A percentile compares a stretch with the other conserved stretches of the same genome.
Evolutionary conservation across 345 rosid species (phyloP).

Genomic region (Dimocarpus longan): DNA sequence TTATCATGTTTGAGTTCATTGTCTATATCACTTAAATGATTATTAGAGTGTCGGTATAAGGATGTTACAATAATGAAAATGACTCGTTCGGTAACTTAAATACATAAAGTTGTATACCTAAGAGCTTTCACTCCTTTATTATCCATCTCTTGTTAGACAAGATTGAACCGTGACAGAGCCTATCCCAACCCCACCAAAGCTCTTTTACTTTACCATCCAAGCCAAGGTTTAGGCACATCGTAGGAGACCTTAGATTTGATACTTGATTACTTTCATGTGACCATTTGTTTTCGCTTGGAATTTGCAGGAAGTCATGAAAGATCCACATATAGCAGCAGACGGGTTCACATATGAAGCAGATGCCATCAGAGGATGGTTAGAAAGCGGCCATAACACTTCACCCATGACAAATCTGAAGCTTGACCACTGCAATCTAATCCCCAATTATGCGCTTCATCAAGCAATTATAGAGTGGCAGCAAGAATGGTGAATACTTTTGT

Average conservation of each 20-base stretch:
- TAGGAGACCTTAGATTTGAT: background rate
- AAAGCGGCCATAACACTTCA: slow-evolving; percentile 77
- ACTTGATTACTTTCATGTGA: background rate
- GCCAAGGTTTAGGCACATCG: background rate
- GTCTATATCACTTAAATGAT: too few relatives aligned
- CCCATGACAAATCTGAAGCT: slow-evolving; percentile 93
- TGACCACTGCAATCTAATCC: slow-evolving; percentile 66
- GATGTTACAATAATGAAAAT: background rate
- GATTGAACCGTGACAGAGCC: background rate
- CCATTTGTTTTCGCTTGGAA: slow-evolving; percentile 10
- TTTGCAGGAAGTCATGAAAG: slow-evolving; percentile 79
- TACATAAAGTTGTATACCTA: background rate
- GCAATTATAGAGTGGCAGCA: slow-evolving; percentile 88
- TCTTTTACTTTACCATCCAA: background rate
- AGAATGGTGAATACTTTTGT: slow-evolving; percentile 39
- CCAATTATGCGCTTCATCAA: slow-evolving; percentile 76
- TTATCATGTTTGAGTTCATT: too few relatives aligned
- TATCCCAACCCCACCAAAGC: background rate
- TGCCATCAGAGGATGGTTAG: slow-evolving; percentile 84
- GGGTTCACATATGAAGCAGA: slow-evolving; percentile 93
- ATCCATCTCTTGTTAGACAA: background rate
- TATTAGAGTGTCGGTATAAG: background rate
- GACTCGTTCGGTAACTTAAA: background rate
- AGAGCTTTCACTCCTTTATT: background rate
- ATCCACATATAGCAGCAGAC: slow-evolving; percentile 87